A percentile compares a stretch with the other conserved stretches of the same genome.
These are phyloP conservation scores for Chaetomium sp. DNA, from an alignment of 2,329 filamentous ascomycete species.

Conservation along the genomic window DNA sequence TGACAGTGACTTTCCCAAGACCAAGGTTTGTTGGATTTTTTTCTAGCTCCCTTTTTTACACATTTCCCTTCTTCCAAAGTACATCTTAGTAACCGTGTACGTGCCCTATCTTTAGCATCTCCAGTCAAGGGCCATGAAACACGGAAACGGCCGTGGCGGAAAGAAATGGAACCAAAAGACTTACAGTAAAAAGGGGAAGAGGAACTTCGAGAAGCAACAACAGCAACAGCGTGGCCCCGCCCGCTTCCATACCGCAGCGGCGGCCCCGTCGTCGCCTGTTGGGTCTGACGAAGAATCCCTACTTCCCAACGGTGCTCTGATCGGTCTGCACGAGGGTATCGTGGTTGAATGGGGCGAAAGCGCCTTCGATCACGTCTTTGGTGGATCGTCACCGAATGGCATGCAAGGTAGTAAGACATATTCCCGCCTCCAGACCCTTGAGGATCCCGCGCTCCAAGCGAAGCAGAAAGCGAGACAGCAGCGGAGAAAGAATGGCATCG, in stretches of 20 bases:
- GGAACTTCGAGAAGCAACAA: slow-evolving; percentile 40
- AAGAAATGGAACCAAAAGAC: slow-evolving; percentile 38
- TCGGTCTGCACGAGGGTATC: slow-evolving; percentile 77
- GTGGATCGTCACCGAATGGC: slow-evolving; percentile 39
- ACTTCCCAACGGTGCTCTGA: slow-evolving; percentile 50
- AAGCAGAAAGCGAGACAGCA: slow-evolving; percentile 56
- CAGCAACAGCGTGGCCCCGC: slow-evolving; percentile 21
- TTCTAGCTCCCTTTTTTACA: neutral
- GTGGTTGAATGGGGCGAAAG: slow-evolving; percentile 77
- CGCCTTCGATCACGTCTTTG: slow-evolving; percentile 66
- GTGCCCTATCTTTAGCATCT: slow-evolving; percentile 12
- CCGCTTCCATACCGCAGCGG: slow-evolving; percentile 24
- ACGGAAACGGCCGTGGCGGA: slow-evolving; percentile 28
- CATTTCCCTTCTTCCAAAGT: too few species aligned
- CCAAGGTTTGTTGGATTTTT: slow-evolving; percentile 30
- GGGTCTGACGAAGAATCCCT: slow-evolving; percentile 30
- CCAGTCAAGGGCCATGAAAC: slow-evolving; percentile 16
- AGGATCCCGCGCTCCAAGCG: slow-evolving; percentile 59
- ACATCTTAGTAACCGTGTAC: neutral
- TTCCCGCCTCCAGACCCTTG: slow-evolving; percentile 43
- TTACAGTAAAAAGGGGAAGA: slow-evolving; percentile 45
- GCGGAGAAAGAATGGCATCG: slow-evolving; percentile 69
- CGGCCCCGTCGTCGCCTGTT: slow-evolving; percentile 25
- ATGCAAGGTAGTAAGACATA: slow-evolving; percentile 56
- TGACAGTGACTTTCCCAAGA: slow-evolving; percentile 32